Evolutionary conservation across 1,284 basidiomycete genomes (phyloP).

Genomic region (Rhodotorula sp.): DNA sequence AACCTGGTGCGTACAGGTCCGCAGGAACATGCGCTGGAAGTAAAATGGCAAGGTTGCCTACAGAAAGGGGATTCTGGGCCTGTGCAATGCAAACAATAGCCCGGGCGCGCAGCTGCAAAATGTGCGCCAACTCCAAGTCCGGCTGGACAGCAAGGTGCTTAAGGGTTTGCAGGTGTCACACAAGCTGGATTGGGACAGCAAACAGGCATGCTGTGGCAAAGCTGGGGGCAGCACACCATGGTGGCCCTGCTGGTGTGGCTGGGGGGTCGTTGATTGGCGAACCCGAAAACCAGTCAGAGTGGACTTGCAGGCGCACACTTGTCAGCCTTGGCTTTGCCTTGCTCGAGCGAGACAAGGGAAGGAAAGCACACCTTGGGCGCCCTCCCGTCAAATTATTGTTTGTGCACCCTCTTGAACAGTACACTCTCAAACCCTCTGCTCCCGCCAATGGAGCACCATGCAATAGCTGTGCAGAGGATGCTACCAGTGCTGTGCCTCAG

Average conservation of each 20-base stretch:
- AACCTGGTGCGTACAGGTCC: neutral
- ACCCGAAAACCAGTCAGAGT: slow-evolving; percentile 68
- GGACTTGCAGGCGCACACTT: slow-evolving; percentile 53
- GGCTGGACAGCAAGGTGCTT: neutral
- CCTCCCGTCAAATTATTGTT: slow-evolving; percentile 75
- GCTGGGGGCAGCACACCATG: neutral
- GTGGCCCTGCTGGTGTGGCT: neutral
- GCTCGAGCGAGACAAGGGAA: too few species aligned
- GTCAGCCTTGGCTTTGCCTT: neutral
- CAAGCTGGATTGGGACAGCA: neutral
- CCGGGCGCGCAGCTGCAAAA: neutral
- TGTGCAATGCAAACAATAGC: neutral
- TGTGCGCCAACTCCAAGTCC: too few species aligned
- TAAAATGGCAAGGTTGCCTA: neutral
- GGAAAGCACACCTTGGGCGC: slow-evolving; percentile 62
- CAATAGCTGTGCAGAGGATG: slow-evolving; percentile 89
- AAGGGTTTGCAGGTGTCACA: neutral
- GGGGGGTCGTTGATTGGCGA: slow-evolving; percentile 7
- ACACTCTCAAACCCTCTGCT: slow-evolving; percentile 88
- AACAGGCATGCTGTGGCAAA: neutral
- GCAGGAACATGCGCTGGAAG: slow-evolving; percentile 31
- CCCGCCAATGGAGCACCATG: slow-evolving; percentile 78
- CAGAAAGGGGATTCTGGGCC: neutral
- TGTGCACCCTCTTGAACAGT: slow-evolving; percentile 60
- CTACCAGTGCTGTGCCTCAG: slow-evolving; percentile 93